phyloP scores from a whole-genome alignment of 2,329 filamentous ascomycete genomes.

The Volutella citrinella region DNA sequence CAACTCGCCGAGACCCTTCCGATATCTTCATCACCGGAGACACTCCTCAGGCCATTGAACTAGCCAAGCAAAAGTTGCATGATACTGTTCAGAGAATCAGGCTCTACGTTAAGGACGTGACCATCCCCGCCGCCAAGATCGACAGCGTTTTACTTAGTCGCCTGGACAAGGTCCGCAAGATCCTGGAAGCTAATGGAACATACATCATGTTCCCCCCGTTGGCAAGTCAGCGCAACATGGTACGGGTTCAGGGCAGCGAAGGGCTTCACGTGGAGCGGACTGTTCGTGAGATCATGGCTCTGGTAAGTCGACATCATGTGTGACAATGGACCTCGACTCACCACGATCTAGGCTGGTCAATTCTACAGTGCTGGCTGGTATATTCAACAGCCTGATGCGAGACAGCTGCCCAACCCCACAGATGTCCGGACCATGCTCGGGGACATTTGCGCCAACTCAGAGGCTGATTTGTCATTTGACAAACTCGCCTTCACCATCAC shows the following conservation, averaged over 20 bases:
- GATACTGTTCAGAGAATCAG: constrained; percentile 80
- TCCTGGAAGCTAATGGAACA: constrained; percentile 93
- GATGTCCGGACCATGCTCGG: constrained; percentile 89
- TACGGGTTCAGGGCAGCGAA: constrained; percentile 90
- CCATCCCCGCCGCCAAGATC: constrained; percentile 86
- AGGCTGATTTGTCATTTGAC: constrained; percentile 91
- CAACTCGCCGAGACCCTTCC: constrained; percentile 76
- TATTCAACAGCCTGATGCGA: constrained; percentile 73
- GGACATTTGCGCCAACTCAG: constrained; percentile 94
- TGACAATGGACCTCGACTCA: constrained; percentile 20
- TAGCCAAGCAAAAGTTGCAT: constrained; percentile 87
- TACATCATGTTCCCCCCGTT: constrained; percentile 90
- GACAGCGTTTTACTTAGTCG: constrained; percentile 90
- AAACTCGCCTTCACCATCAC: constrained; percentile 92
- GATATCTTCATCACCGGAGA: constrained; percentile 96
- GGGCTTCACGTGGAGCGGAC: constrained; percentile 93
- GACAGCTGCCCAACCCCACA: constrained; percentile 58
- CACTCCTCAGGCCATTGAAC: constrained; percentile 75
- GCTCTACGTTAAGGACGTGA: constrained; percentile 86
- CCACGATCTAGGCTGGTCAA: constrained; percentile 69
- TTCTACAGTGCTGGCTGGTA: constrained; percentile 98
- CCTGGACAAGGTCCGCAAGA: constrained; percentile 94
- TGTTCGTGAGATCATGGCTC: constrained; percentile 90
- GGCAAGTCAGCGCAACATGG: constrained; percentile 77
- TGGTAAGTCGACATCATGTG: constrained; percentile 54